phyloP scores from a whole-genome alignment of 2,329 filamentous ascomycete genomes.

The Fusarium xyrophilum region DNA sequence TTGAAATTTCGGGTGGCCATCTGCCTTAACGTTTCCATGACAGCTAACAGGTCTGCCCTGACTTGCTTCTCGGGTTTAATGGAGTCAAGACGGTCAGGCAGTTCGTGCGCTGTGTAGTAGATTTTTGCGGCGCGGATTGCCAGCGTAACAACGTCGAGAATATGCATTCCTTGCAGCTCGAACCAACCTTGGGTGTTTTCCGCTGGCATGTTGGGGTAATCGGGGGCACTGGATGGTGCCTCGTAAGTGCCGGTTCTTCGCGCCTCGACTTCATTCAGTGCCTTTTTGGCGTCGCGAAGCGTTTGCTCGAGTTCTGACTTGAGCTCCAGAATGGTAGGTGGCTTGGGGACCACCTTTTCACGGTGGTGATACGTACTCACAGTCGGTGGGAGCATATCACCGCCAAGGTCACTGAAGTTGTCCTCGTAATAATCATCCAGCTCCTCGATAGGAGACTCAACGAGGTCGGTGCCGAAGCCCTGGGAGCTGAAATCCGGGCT shows the following conservation, averaged over 20 bases:
- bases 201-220: slow-evolving; percentile 51
- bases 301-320: slow-evolving; percentile 71
- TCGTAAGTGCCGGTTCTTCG: slow-evolving; percentile 46
- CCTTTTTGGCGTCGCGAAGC: slow-evolving; percentile 72
- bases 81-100: slow-evolving; percentile 81
- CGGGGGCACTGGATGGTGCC: slow-evolving; percentile 39
- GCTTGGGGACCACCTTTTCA: slow-evolving; percentile 80
- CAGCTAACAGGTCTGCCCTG: slow-evolving; percentile 80
- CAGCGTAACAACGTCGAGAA: slow-evolving; percentile 90
- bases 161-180: slow-evolving; percentile 88
- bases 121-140: slow-evolving; percentile 96
- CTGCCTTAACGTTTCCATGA: slow-evolving; percentile 89
- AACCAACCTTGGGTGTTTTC: slow-evolving; percentile 71
- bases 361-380: slow-evolving; percentile 93
- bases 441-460: slow-evolving; percentile 58
- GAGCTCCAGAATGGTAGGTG: slow-evolving; percentile 81
- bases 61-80: slow-evolving; percentile 90
- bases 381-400: slow-evolving; percentile 92
- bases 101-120: slow-evolving; percentile 93
- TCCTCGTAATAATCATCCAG: slow-evolving; percentile 61
- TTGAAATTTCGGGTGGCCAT: slow-evolving; percentile 89
- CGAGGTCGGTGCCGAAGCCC: slow-evolving; percentile 49
- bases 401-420: slow-evolving; percentile 67
- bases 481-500: slow-evolving; percentile 62
- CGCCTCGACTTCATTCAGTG: slow-evolving; percentile 65